Base-by-base conservation (phyloP, 2,329 filamentous ascomycete species). In the Scedosporium minutisporum region DNA sequence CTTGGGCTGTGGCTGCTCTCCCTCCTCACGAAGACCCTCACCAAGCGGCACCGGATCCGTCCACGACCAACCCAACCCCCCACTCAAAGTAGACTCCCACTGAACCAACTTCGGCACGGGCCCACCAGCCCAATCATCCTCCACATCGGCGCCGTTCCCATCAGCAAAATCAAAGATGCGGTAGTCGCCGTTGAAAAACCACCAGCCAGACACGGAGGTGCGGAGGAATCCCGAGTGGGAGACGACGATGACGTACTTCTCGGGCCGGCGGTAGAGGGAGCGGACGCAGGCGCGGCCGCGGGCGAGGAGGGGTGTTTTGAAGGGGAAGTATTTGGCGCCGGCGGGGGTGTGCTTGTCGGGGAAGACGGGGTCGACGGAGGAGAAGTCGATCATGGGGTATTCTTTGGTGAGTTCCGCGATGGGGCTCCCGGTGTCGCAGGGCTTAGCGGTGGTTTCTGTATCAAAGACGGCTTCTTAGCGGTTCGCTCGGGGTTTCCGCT, bases 171-270 rank as follows among this genome's bases (percentile, higher is more conserved):
- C 78, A 67, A 88, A 88, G 33, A 88, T 74, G 12, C 86, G 79
- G 71, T 85, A 89, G 67, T 89, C 86, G 10, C 81, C 82, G 65
- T 88, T 88, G 69, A 80, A 82, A 67, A 77, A 85, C 75, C 76
- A 82, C 66, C 75, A 76, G 1, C 84, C 81, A 7, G 77, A 79
- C 6, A 88, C 79, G 7, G 79, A 83, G 3, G 77, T 70, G n/a
- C 85, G 75, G 65, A 89, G 67, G 69, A 88, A 89, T 0, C 80
- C 84, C 1, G 86, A 84, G 72, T 89, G 86, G 1, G 82, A 83
- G 3, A 89, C 85, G 0, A 89, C 85, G 9, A 86, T 77, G 62
- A 89, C 78, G 60, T 86, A 76, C 66, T 83, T 83, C 72, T 89
- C 86, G 0, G 81, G 79, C 0, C 86, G 77, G 12, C 67, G 66